Conservation (phyloP, 208 protist genomes). For the Plasmodiophora brassicae region DNA sequence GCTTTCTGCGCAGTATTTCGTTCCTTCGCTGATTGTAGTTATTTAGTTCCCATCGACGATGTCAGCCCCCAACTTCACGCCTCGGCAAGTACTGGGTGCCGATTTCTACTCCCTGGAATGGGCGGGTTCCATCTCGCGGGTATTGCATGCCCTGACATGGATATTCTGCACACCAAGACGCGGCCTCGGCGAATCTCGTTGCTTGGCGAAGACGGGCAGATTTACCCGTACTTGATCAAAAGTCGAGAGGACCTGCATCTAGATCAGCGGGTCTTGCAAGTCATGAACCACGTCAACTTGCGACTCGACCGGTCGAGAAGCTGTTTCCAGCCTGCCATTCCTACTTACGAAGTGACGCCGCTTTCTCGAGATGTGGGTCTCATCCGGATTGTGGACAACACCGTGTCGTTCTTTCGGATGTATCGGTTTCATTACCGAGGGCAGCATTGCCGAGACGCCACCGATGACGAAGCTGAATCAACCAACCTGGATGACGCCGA, state of each 20-base stretch:
- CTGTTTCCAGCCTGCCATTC: too few species aligned
- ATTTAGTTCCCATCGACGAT: not conserved
- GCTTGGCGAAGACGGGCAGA: not conserved
- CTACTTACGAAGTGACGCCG: not conserved
- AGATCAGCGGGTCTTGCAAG: constrained; percentile 38
- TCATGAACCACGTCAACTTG: constrained; percentile 17
- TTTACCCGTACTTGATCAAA: constrained; percentile 20
- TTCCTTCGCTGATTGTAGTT: not conserved
- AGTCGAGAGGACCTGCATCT: constrained; percentile 33
- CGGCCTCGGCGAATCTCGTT: constrained; percentile 5
- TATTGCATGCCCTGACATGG: not conserved
- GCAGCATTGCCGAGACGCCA: too few species aligned
- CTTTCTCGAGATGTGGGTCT: not conserved
- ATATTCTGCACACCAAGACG: constrained; percentile 33
- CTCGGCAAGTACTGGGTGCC: not conserved
- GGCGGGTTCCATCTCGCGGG: not conserved
- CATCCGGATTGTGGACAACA: not conserved
- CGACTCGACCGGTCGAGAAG: too few species aligned
- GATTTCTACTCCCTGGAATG: constrained; percentile 15
- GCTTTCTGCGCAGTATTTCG: not conserved
- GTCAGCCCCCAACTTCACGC: not conserved
- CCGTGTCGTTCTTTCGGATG: constrained; percentile 7
- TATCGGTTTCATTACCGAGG: too few species aligned
- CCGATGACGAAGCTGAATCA: too few species aligned
- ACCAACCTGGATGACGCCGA: too few species aligned